Evolutionary conservation across 2,329 filamentous ascomycete species (phyloP), one percentile per base, ranked within the genome.

Genomic region (Colletotrichum graminicola): DNA sequence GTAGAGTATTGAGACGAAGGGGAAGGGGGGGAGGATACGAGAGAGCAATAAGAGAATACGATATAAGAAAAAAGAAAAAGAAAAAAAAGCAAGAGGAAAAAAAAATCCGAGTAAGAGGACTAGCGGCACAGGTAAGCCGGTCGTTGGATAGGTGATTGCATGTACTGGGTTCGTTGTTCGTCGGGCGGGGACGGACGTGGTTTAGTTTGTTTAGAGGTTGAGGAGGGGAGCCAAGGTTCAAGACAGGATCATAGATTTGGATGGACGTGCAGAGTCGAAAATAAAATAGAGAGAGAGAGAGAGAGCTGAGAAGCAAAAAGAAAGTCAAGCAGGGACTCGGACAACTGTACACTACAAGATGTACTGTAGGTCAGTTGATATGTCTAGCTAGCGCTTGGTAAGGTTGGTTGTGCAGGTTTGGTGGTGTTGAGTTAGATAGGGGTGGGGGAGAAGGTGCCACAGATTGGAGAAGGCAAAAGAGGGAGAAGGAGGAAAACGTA

Each of bases 1-100:
- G 41, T 49, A 32, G 52, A 51, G 16, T 39, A 65, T 59, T 72
- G 69, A 54, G 69, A 69, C 29, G 59, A 59, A 72, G 34, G 43
- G 52, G 29, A 21, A 36, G 43, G 60, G 32, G 32, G 32, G 29
- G 43, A 21, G 21, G 43, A 47, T 45, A 43, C 12, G 65, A 68
- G 60, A 29, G n/a, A n/a, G 41, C 23, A 8, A 47, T 34, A 34
- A 21, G 39, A 8, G n/a, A 47, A 59, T 16, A 66, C 7, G 29
- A 36, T 45, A 5, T 12, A 2, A 2, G 5, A 10, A n/a, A 4
- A 7, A 2, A 21, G 5, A 10, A n/a, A 4, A 7, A 2, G 8
- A 7, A 12, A 21, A 7, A 3, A 18, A 43, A 21, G 34, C 2
- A n/a, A 55, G 55, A n/a, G 34, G 55, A 47, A 29, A 45, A 32